Evolutionary conservation across 2,329 filamentous ascomycete species (phyloP).

Genomic region (Penicillium sp.): DNA sequence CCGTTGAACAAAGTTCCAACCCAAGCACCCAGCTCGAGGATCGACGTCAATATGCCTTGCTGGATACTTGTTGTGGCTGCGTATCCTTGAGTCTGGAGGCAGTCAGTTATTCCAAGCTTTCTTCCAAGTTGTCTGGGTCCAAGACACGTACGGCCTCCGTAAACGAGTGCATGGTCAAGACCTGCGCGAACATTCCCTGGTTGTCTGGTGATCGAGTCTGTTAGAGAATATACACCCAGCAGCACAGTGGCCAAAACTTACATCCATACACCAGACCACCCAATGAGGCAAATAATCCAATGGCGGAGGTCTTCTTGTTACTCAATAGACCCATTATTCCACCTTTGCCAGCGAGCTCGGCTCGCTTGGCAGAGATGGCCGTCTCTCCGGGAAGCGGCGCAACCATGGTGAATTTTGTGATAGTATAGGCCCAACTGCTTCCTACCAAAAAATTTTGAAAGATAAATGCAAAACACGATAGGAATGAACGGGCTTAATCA

Average conservation of each 20-base stretch:
- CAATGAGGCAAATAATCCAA: constrained; percentile 15
- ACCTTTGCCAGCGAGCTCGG: constrained; percentile 9
- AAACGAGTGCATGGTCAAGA: constrained; percentile 17
- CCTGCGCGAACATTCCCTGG: constrained; percentile 16
- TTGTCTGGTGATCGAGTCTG: constrained; percentile 8
- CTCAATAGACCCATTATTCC: constrained; percentile 12
- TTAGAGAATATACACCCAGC: not conserved
- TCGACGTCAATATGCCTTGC: constrained; percentile 9
- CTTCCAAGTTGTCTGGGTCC: rapidly evolving
- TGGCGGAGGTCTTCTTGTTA: constrained; percentile 10
- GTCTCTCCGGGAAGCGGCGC: not conserved
- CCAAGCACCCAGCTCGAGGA: constrained; percentile 43
- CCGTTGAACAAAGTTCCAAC: constrained; percentile 38
- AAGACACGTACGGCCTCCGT: not conserved
- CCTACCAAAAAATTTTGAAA: too few species aligned
- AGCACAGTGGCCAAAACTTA: not conserved
- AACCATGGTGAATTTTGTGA: not conserved
- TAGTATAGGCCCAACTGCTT: not conserved
- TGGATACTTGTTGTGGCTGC: constrained; percentile 4
- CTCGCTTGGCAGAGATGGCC: constrained; percentile 9
- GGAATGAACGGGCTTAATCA: too few species aligned
- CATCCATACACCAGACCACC: constrained; percentile 18
- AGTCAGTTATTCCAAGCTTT: not conserved
- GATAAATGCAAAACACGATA: too few species aligned
- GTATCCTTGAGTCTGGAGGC: constrained; percentile 6